Conservation (phyloP, 2,329 filamentous ascomycete species). For the Zymoseptoria pseudotritici region DNA sequence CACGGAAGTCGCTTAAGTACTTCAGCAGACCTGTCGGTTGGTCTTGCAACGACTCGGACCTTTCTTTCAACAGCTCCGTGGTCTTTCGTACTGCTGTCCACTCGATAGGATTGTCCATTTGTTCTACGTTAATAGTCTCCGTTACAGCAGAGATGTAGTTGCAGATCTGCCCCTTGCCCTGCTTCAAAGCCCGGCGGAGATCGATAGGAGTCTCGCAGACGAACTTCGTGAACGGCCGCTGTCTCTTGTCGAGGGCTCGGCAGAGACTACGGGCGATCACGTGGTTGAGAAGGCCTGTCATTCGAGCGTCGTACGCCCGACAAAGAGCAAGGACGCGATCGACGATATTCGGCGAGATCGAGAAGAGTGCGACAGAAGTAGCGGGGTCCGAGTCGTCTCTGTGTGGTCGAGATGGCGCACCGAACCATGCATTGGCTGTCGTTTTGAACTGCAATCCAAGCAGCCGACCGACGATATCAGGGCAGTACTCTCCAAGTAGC, state of each 20-base stretch:
- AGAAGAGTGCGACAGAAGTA: constrained; percentile 5
- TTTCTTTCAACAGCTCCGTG: constrained; percentile 29
- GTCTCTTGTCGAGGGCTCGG: constrained; percentile 19
- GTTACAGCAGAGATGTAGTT: constrained; percentile 24
- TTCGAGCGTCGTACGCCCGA: constrained; percentile 31
- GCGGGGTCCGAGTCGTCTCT: background rate
- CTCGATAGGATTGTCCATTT: constrained; percentile 4
- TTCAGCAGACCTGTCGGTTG: constrained; percentile 39
- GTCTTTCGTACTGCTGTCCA: constrained; percentile 32
- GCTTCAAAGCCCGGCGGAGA: constrained; percentile 32
- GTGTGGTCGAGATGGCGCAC: constrained; percentile 10
- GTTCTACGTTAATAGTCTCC: constrained; percentile 7
- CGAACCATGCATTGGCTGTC: constrained; percentile 22
- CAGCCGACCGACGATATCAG: constrained; percentile 24
- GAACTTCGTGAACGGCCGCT: constrained; percentile 27
- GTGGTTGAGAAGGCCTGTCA: constrained; percentile 38
- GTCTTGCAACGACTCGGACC: constrained; percentile 29
- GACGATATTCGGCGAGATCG: constrained; percentile 26
- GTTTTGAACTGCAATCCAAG: constrained; percentile 27
- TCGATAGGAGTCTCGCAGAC: constrained; percentile 35
- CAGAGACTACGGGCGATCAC: constrained; percentile 35
- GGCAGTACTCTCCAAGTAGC: constrained; percentile 33
- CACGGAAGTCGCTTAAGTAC: constrained; percentile 35
- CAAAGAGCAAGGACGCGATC: constrained; percentile 25
- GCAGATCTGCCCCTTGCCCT: constrained; percentile 32